Conservation (phyloP, 1,139 yeast species). For the Taphrina populina region DNA sequence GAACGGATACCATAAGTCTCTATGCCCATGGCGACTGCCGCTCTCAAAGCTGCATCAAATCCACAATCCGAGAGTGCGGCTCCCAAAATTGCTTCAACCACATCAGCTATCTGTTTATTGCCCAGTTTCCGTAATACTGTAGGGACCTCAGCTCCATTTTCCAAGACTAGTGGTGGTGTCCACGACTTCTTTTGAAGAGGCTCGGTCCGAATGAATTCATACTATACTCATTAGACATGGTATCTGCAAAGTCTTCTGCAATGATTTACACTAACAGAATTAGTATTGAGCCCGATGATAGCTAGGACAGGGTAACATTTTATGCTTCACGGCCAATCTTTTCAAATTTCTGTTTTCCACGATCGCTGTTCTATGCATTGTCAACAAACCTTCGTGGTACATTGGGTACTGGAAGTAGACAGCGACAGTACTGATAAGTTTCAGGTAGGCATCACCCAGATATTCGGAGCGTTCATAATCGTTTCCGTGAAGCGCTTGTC, state of each 20-base stretch:
- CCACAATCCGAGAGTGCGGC: constrained; percentile 31
- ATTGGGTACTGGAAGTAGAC: constrained; percentile 30
- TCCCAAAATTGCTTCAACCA: constrained; percentile 35
- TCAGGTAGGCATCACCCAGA: constrained; percentile 36
- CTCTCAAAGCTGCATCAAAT: constrained; percentile 32
- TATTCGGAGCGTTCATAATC: constrained; percentile 37
- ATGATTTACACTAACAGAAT: no score
- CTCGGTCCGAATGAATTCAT: constrained; percentile 6
- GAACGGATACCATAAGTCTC: constrained; percentile 19
- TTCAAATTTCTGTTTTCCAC: constrained; percentile 33
- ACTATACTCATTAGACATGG: background rate
- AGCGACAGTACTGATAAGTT: constrained; percentile 33
- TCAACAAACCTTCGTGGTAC: constrained; percentile 34
- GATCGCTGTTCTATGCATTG: constrained; percentile 32
- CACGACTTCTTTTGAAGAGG: constrained; percentile 1
- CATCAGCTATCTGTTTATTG: constrained; percentile 35
- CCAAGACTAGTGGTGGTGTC: constrained; percentile 3
- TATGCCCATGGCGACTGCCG: constrained; percentile 28
- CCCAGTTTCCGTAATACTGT: constrained; percentile 22
- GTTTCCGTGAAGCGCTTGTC: constrained; percentile 26
- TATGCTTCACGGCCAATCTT: constrained; percentile 12
- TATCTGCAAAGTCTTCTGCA: constrained; percentile 21
- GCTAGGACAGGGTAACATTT: constrained; percentile 18
- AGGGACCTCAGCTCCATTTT: background rate
- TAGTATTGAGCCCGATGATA: no score